Percentiles rank a stretch among this genome's conserved stretches.
Evolutionary conservation across 192 early-diverging fungal genomes (phyloP).

Genomic region (Backusella morwellensis): DNA sequence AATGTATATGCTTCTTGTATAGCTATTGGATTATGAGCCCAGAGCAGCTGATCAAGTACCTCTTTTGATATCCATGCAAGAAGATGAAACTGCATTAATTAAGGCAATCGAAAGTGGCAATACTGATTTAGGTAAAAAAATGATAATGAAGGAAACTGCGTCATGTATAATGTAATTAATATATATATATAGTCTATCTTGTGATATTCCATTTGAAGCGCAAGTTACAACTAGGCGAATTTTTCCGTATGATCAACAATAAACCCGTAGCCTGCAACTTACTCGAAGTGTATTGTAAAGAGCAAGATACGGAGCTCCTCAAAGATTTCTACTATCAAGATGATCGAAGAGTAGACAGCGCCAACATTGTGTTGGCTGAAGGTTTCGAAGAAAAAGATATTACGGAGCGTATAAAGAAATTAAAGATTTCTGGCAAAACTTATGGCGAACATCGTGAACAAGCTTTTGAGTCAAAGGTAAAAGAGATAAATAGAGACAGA

Average conservation of each 20-base stretch:
- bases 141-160: too few relatives aligned
- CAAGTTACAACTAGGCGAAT: slow-evolving; percentile 79
- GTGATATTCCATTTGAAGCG: slow-evolving; percentile 90
- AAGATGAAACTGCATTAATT: slow-evolving; percentile 82
- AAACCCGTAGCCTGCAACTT: slow-evolving; percentile 82
- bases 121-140: slow-evolving; percentile 75
- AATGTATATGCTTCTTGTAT: background rate
- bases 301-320: slow-evolving; percentile 74
- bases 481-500: slow-evolving; percentile 63
- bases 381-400: slow-evolving; percentile 57
- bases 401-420: slow-evolving; percentile 58
- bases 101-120: slow-evolving; percentile 96
- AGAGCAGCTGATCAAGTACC: slow-evolving; percentile 94
- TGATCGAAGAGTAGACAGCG: slow-evolving; percentile 71
- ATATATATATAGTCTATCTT: slow-evolving; percentile 65
- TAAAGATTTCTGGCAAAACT: slow-evolving; percentile 69
- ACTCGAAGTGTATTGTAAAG: slow-evolving; percentile 80
- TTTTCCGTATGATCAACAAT: slow-evolving; percentile 82
- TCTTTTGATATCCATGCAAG: slow-evolving; percentile 88
- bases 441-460: slow-evolving; percentile 72
- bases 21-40: slow-evolving; percentile 91
- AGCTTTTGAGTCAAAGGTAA: slow-evolving; percentile 72
- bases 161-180: background rate
- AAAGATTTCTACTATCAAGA: slow-evolving; percentile 98
- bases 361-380: slow-evolving; percentile 54